phyloP scores from a whole-genome alignment of 371 early-diverging fungal species.

The Syncephalis fuscata region DNA sequence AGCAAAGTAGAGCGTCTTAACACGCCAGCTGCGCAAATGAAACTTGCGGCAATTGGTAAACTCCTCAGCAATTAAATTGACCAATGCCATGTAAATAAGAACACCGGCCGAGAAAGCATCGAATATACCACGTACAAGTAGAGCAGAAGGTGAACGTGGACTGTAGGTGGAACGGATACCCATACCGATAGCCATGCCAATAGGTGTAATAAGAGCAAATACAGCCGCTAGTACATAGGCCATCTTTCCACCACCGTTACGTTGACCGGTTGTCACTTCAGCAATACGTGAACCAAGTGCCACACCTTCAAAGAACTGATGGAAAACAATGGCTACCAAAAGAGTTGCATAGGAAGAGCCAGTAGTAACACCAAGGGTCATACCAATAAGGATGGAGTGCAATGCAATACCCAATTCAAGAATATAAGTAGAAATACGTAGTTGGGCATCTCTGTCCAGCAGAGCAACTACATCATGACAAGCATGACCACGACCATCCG shows the following conservation, averaged over 20 bases:
- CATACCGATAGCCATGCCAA: constrained; percentile 60
- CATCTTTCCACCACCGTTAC: constrained; percentile 6
- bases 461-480: constrained; percentile 3
- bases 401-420: constrained; percentile 75
- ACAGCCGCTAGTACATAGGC: not conserved
- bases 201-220: constrained; percentile 14
- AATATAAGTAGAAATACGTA: constrained; percentile 17
- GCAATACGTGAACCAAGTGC: constrained; percentile 63
- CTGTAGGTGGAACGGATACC: constrained; percentile 37
- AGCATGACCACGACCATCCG: constrained; percentile 6
- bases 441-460: not conserved
- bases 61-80: constrained; percentile 53
- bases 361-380: constrained; percentile 52
- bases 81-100: constrained; percentile 55
- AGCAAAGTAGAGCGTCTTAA: constrained; percentile 26
- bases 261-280: constrained; percentile 13
- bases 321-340: constrained; percentile 68
- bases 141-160: constrained; percentile 24
- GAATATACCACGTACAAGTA: constrained; percentile 54
- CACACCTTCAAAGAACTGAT: constrained; percentile 84
- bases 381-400: constrained; percentile 78
- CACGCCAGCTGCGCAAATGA: constrained; percentile 13
- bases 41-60: constrained; percentile 36
- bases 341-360: constrained; percentile 47
- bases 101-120: constrained; percentile 67